These are phyloP conservation scores for Mycena metata DNA, from an alignment of 768 basidiomycete genomes.

Conservation along the genomic window DNA sequence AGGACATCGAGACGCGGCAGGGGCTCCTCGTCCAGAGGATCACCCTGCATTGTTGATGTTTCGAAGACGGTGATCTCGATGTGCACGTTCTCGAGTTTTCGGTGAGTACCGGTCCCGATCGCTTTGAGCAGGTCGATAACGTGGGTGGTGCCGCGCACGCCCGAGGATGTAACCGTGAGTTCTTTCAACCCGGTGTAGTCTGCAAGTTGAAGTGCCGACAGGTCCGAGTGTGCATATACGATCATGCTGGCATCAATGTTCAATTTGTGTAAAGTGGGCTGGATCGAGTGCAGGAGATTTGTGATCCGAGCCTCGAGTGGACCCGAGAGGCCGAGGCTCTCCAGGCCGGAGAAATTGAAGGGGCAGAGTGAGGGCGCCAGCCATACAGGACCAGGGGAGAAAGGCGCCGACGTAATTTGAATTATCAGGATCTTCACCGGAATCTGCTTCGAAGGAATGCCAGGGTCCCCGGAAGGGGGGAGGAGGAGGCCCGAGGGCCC, in stretches of 20 bases:
- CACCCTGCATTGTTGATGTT: no score
- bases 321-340: background rate
- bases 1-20: background rate
- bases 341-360: background rate
- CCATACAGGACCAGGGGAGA: background rate
- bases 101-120: no score
- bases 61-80: background rate
- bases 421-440: background rate
- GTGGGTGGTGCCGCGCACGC: no score
- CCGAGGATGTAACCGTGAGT: no score
- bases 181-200: no score
- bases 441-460: no score
- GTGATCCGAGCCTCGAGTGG: background rate
- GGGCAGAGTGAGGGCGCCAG: conserved; percentile 1
- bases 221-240: no score
- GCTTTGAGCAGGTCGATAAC: no score
- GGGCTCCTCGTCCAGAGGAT: background rate
- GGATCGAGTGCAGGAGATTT: background rate
- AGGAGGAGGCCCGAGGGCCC: background rate
- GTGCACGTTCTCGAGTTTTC: background rate
- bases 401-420: no score
- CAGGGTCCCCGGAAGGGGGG: background rate
- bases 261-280: background rate
- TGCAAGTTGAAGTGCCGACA: no score
- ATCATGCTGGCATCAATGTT: background rate